These are phyloP conservation scores for Mercurialis annua DNA, from an alignment of 345 rosid genomes.

Conservation along the genomic window DNA sequence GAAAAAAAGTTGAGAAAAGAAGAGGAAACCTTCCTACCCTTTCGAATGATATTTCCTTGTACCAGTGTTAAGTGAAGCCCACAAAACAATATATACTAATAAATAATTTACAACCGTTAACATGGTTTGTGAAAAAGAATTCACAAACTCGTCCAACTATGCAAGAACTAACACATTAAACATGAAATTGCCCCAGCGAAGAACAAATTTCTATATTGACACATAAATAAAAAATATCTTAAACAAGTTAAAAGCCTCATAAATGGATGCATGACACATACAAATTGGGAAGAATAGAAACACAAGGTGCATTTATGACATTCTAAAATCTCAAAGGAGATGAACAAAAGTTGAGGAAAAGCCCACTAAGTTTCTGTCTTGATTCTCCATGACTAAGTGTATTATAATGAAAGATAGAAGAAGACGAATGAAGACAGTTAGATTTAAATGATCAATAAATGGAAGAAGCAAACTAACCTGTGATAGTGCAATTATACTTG, in stretches of 20 bases:
- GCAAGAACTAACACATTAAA: too few relatives aligned
- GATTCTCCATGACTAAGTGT: too few relatives aligned
- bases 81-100: too few relatives aligned
- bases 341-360: background rate
- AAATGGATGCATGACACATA: background rate
- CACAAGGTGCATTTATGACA: background rate
- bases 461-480: slow-evolving; percentile 49
- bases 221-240: background rate
- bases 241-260: background rate
- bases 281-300: background rate
- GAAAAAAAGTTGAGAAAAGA: too few relatives aligned
- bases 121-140: too few relatives aligned
- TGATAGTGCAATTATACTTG: slow-evolving; percentile 69
- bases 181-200: too few relatives aligned
- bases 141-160: too few relatives aligned
- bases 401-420: background rate
- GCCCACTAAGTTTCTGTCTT: too few relatives aligned
- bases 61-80: too few relatives aligned
- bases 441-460: background rate
- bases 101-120: too few relatives aligned
- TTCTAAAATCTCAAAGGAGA: background rate
- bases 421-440: background rate
- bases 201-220: background rate
- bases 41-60: too few relatives aligned
- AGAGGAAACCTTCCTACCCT: too few relatives aligned